A percentile compares a stretch with the other conserved stretches of the same genome.
Conservation (phyloP, 257 asterid species). For the Oldenlandia corymbosa region DNA sequence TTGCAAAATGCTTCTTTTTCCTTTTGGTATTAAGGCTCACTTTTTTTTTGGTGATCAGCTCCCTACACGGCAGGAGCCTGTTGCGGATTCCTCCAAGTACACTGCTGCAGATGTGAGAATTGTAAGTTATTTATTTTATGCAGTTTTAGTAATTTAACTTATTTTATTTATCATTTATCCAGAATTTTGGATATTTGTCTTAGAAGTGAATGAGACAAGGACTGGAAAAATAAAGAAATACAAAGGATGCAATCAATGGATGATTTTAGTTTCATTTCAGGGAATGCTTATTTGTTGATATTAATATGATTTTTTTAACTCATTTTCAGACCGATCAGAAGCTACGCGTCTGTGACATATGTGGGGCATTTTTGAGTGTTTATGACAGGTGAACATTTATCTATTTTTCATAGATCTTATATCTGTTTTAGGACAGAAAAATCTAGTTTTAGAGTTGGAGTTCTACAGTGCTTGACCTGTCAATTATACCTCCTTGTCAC, state of each 20-base stretch:
- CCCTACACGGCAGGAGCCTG: constrained; percentile 20
- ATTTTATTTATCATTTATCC: no score
- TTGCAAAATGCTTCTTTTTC: background rate
- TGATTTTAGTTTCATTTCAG: background rate
- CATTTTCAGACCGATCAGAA: constrained; percentile 89
- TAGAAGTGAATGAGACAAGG: background rate
- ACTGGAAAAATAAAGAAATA: background rate
- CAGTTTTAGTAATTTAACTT: background rate
- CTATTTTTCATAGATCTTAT: constrained; percentile 7
- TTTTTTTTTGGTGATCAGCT: constrained; percentile 8
- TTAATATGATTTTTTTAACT: constrained; percentile 25
- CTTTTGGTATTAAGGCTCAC: background rate
- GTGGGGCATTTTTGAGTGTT: constrained; percentile 95
- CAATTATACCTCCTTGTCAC: constrained; percentile 88
- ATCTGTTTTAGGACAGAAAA: constrained; percentile 29
- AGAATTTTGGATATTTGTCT: background rate
- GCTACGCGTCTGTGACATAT: constrained; percentile 98
- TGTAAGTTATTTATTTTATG: constrained; percentile 17
- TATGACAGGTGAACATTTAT: constrained; percentile 67
- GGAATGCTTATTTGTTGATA: background rate
- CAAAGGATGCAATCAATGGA: background rate
- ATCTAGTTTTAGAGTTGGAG: constrained; percentile 45
- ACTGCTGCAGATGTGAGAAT: constrained; percentile 30
- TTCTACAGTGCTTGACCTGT: constrained; percentile 67
- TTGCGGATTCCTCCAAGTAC: constrained; percentile 18